Evolutionary conservation across 352 stramenopile species (phyloP), one percentile per base, ranked within the genome.

Genomic region (Globisporangium okanoganense): DNA sequence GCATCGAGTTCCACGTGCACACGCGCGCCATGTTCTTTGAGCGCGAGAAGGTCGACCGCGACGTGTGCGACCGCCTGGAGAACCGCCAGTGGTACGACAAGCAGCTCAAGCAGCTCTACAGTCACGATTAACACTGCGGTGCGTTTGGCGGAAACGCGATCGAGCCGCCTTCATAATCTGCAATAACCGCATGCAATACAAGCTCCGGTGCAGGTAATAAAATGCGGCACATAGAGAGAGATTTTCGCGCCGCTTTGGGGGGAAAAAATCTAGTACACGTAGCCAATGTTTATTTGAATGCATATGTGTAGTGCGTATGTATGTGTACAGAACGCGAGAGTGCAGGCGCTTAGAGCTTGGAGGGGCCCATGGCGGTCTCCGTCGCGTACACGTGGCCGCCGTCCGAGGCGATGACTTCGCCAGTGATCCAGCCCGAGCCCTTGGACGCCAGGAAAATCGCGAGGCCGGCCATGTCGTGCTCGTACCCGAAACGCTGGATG

Each of bases 371-470:
- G 6, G 61, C 55, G 20, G 72, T 76, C 65, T 89, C 79, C 1
- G 71, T 66, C 33, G 74, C 78, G 22, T 66, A 71, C 1, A 89
- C 63, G 47, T 84, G 73, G 2, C 96, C 96, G 36, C 96, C 96
- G 72, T 99, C 96, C 27, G 96, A 87, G 61, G 79, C 83, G 41
- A 99, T 78, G 54, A 98, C 79, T 45, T 92, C 79, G 31, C 95
- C 96, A 7, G 94, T 97, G 68, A 96, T 92, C 89, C 89, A 99
- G 1, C 82, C 76, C 0, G 87, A 94, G 6, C 91, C 96, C 53
- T 78, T 81, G 22, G 86, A 97, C 18, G 82, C 82, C 33, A 98
- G 56, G 69, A 97, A 99, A 54, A 99, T 80, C 51, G 85, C 90
- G 20, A 96, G 76, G 9, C 92, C 95, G 12, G 89, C 92, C 87